Percentiles rank a stretch among this genome's conserved stretches.
These are phyloP conservation scores for Platanus orientalis DNA, from an alignment of 164 flowering plant species.

Conservation along the genomic window DNA sequence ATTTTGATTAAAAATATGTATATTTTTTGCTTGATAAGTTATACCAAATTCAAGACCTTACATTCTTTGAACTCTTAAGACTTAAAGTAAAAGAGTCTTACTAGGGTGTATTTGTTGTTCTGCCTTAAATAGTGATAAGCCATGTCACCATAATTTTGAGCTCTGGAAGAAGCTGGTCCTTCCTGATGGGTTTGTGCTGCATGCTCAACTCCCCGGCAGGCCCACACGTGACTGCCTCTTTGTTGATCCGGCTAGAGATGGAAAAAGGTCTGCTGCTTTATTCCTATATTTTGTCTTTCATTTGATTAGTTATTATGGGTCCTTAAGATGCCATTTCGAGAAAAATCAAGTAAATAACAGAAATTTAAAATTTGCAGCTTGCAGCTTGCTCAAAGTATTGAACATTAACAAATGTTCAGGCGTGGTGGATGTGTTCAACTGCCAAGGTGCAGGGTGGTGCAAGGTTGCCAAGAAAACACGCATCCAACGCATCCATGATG, in stretches of 20 bases:
- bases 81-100: no score
- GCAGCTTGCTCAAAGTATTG: constrained; percentile 93
- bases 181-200: no score
- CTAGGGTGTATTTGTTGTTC: no score
- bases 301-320: no score
- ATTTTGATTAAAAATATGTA: no score
- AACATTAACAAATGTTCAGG: constrained; percentile 81
- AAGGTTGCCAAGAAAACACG: constrained; percentile 69
- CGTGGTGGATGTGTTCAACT: constrained; percentile 90
- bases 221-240: constrained; percentile 89
- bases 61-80: no score
- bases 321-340: no score
- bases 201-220: constrained; percentile 86
- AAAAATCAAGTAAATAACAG: no score
- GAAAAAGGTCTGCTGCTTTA: constrained; percentile 51
- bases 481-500: constrained; percentile 82
- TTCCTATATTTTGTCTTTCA: no score
- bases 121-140: constrained; percentile 70
- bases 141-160: constrained; percentile 73
- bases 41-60: no score
- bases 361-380: constrained; percentile 5
- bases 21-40: no score
- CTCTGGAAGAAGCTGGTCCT: constrained; percentile 82
- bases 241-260: constrained; percentile 92
- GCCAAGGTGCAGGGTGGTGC: constrained; percentile 99